Conservation (phyloP, 2,329 filamentous ascomycete genomes). For the Pseudogymnoascus sp. region DNA sequence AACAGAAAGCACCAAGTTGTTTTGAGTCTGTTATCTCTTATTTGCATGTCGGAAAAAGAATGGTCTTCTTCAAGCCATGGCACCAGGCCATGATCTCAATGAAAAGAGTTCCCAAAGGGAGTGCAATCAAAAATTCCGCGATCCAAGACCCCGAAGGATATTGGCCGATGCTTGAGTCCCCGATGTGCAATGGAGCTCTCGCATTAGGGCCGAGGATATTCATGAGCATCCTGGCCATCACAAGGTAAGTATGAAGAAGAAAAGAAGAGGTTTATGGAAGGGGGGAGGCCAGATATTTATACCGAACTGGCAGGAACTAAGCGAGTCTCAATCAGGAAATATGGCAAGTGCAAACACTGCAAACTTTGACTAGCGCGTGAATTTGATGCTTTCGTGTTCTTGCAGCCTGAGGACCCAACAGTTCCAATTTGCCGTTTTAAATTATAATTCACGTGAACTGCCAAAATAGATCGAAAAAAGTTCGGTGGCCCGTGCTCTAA, state of each 20-base stretch:
- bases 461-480: neutral
- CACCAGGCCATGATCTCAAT: constrained; percentile 15
- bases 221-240: constrained; percentile 13
- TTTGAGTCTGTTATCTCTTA: neutral
- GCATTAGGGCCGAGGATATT: constrained; percentile 29
- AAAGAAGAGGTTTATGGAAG: constrained; percentile 11
- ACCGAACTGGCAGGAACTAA: neutral
- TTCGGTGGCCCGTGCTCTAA: neutral
- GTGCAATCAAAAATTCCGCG: constrained; percentile 42
- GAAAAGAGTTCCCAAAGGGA: constrained; percentile 20
- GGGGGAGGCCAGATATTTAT: constrained; percentile 1
- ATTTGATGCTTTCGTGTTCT: neutral
- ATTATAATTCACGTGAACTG: neutral
- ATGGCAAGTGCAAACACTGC: neutral
- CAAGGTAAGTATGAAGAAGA: constrained; percentile 20
- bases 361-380: neutral
- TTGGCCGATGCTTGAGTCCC: constrained; percentile 39
- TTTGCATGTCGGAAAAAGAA: neutral
- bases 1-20: neutral
- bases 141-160: constrained; percentile 39
- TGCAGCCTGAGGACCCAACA: neutral
- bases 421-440: neutral
- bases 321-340: constrained; percentile 1
- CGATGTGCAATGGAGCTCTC: constrained; percentile 45
- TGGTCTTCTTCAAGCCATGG: constrained; percentile 15